Base-by-base conservation (phyloP, 164 flowering plant species). In the Sedum album region DNA sequence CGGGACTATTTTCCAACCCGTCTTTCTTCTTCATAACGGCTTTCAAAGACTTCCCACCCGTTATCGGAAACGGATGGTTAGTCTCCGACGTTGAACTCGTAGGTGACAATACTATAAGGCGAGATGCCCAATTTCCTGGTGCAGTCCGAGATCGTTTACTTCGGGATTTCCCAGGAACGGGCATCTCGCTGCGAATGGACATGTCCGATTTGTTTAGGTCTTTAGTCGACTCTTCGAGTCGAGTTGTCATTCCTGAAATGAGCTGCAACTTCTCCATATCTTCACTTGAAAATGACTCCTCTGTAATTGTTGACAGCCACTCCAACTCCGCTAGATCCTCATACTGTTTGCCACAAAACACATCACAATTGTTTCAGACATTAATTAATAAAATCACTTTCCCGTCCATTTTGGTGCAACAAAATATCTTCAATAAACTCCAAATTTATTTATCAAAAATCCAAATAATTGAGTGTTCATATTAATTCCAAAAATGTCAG, bases 211-310 rank as follows among this genome's bases (percentile, higher is more conserved):
- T 65, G 67, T 65, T 65, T 3, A 48, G 18, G 20, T 38, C 42
- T 2, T 25, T 23, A n/a, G 26, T 36, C 10, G 66, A 33, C 66
- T 35, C 26, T 7, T 38, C 67, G 10, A 21, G 20, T n/a, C 46
- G 46, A 14, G 67, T 36, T 21, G 42, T 36, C 67, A 65, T 65
- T 5, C 67, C 67, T 10, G 67, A 65, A 5, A 65, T 65, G 67
- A 65, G 67, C 46, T 65, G 67, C 42, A 65, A 15, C 28, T 65
- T 65, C 48, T 65, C 30, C 67, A 65, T 64, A 68, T 87, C 89
- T 66, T 85, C 85, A 72, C 80, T 81, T n/a, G 93, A 84, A 53
- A 84, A 85, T 55, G 93, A 87, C 64, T 87, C 91, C 71, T 87
- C 91, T 71, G 73, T 83, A 66, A 87, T 69, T 66, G 82, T 81